Conservation (phyloP, 1,284 basidiomycete species). For the Ganoderma sinense region DNA sequence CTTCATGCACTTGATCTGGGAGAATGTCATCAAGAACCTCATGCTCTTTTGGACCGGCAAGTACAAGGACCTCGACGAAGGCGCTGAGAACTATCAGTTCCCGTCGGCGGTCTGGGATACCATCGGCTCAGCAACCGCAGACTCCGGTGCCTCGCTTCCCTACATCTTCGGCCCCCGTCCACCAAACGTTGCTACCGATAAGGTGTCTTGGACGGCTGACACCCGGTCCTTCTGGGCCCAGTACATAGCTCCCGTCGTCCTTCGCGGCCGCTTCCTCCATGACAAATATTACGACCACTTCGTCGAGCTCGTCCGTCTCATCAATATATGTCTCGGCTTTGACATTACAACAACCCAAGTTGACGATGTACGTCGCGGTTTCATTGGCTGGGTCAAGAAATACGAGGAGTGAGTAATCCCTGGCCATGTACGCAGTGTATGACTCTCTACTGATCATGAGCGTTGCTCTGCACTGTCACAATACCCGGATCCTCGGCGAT, state of each 20-base stretch:
- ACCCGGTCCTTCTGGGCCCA: slow-evolving; percentile 46
- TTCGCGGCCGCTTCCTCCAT: slow-evolving; percentile 40
- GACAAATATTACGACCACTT: too few species aligned
- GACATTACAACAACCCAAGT: slow-evolving; percentile 40
- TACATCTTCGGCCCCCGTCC: slow-evolving; percentile 44
- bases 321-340: slow-evolving; percentile 52
- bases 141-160: slow-evolving; percentile 44
- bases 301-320: too few species aligned
- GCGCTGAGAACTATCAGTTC: slow-evolving; percentile 41
- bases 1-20: slow-evolving; percentile 56
- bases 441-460: too few species aligned
- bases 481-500: background rate
- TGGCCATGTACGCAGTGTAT: too few species aligned
- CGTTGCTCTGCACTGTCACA: background rate
- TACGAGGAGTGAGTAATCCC: slow-evolving; percentile 47
- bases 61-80: slow-evolving; percentile 48
- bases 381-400: slow-evolving; percentile 48
- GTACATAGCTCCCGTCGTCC: slow-evolving; percentile 49
- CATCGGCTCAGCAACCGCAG: slow-evolving; percentile 44
- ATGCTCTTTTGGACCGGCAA: slow-evolving; percentile 47
- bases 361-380: slow-evolving; percentile 38
- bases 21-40: slow-evolving; percentile 50
- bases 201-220: slow-evolving; percentile 38
- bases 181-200: slow-evolving; percentile 46
- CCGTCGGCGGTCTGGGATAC: slow-evolving; percentile 44